A percentile compares a stretch with the other conserved stretches of the same genome.
Evolutionary conservation across 129 eudicot species (phyloP).

Genomic region (Logfia minima): DNA sequence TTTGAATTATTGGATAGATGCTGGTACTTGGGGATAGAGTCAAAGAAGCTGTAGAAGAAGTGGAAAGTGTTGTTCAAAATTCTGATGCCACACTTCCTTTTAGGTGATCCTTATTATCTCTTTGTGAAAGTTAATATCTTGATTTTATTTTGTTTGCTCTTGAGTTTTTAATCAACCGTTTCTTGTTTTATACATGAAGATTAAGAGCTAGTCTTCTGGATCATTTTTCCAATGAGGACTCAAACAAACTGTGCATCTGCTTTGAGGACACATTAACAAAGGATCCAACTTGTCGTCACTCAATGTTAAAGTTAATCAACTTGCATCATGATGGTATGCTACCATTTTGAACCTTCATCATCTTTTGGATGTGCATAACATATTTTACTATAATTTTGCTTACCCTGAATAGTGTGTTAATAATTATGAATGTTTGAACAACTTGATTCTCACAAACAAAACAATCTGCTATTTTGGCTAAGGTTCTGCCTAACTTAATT

Average conservation of each 20-base stretch:
- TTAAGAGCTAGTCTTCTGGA: constrained; percentile 64
- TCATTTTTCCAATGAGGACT: constrained; percentile 52
- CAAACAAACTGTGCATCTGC: constrained; percentile 42
- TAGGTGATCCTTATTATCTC: constrained; percentile 44
- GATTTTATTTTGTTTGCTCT: neutral
- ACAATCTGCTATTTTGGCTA: constrained; percentile 2
- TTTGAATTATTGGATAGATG: constrained; percentile 40
- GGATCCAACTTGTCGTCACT: constrained; percentile 79
- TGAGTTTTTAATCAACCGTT: neutral
- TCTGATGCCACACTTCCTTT: constrained; percentile 52
- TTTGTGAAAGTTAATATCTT: neutral
- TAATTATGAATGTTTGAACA: neutral
- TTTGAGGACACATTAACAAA: constrained; percentile 62
- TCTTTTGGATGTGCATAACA: neutral
- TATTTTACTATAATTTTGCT: neutral
- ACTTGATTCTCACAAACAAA: constrained; percentile 3
- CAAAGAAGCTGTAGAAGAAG: constrained; percentile 68
- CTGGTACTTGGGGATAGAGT: constrained; percentile 77
- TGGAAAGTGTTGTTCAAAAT: constrained; percentile 47
- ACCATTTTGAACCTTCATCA: neutral
- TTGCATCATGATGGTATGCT: constrained; percentile 64
- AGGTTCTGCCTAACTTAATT: neutral
- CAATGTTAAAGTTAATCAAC: constrained; percentile 56
- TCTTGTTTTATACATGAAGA: constrained; percentile 39
- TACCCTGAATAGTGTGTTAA: neutral